A percentile compares a stretch with the other conserved stretches of the same genome.
Conservation (phyloP, 1,284 basidiomycete genomes). For the Mycosarcoma mackinlayi region DNA sequence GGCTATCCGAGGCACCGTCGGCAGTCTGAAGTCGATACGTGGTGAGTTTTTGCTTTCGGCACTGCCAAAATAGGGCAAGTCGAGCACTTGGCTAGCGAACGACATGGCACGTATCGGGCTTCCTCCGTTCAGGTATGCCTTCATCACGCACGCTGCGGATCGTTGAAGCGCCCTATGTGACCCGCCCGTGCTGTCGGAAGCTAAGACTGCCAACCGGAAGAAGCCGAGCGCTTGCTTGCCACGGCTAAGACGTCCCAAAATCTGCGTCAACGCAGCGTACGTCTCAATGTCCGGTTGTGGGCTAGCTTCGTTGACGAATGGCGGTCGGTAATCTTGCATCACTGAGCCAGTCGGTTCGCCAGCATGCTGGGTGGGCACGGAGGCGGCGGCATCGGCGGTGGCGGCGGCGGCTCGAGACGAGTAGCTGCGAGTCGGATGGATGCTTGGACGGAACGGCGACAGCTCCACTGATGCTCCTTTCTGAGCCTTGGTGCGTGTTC, state of each 20-base stretch:
- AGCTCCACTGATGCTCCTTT: background rate
- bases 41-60: slow-evolving; percentile 11
- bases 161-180: slow-evolving; percentile 8
- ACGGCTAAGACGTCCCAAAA: slow-evolving; percentile 32
- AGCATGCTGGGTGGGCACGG: too few species aligned
- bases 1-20: background rate
- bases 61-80: slow-evolving; percentile 29
- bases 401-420: slow-evolving; percentile 13
- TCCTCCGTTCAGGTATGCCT: slow-evolving; percentile 16
- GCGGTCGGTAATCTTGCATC: background rate
- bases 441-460: background rate
- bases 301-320: slow-evolving; percentile 20
- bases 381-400: slow-evolving; percentile 17
- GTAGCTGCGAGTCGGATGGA: slow-evolving; percentile 4
- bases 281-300: slow-evolving; percentile 25
- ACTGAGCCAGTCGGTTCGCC: background rate
- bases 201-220: slow-evolving; percentile 9
- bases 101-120: slow-evolving; percentile 28
- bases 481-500: background rate
- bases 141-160: slow-evolving; percentile 22
- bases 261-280: slow-evolving; percentile 14
- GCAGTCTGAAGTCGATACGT: slow-evolving; percentile 5
- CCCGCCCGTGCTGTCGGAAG: too few species aligned
- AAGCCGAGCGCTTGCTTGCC: slow-evolving; percentile 13
- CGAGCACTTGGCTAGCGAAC: slow-evolving; percentile 26